phyloP scores from a whole-genome alignment of 1,284 basidiomycete species.

The Pterulicium gracile region DNA sequence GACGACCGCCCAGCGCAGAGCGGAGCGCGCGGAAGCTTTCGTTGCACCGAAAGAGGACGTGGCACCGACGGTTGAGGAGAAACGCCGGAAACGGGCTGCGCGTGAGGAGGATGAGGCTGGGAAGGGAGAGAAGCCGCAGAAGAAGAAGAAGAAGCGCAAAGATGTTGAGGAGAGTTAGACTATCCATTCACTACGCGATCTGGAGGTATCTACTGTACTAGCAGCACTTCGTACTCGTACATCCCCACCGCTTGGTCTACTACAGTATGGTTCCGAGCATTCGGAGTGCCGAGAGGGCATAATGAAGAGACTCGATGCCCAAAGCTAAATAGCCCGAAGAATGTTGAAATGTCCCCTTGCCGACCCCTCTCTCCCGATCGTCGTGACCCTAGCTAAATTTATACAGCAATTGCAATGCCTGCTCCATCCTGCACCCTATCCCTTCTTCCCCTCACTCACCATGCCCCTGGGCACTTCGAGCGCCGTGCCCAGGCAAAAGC shows the following conservation, averaged over 20 bases:
- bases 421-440: neutral
- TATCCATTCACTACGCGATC: too few relatives aligned
- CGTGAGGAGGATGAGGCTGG: slow-evolving; percentile 7
- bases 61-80: slow-evolving; percentile 70
- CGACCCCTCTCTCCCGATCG: neutral
- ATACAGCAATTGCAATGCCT: neutral
- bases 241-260: too few relatives aligned
- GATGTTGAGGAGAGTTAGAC: slow-evolving; percentile 4
- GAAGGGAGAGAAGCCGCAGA: slow-evolving; percentile 21
- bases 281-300: too few relatives aligned
- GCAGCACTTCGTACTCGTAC: too few relatives aligned
- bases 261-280: too few relatives aligned
- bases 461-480: neutral
- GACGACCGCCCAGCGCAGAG: slow-evolving; percentile 53
- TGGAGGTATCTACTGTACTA: too few relatives aligned
- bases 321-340: too few relatives aligned
- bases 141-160: slow-evolving; percentile 19
- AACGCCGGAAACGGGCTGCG: slow-evolving; percentile 37
- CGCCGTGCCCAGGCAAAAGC: neutral
- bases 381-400: neutral
- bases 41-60: slow-evolving; percentile 70
- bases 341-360: too few relatives aligned
- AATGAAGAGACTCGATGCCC: too few relatives aligned
- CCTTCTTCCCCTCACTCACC: neutral
- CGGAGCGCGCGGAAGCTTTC: slow-evolving; percentile 75